phyloP scores from a whole-genome alignment of 768 basidiomycete species.

The Brasilioporus rufonigricans region DNA sequence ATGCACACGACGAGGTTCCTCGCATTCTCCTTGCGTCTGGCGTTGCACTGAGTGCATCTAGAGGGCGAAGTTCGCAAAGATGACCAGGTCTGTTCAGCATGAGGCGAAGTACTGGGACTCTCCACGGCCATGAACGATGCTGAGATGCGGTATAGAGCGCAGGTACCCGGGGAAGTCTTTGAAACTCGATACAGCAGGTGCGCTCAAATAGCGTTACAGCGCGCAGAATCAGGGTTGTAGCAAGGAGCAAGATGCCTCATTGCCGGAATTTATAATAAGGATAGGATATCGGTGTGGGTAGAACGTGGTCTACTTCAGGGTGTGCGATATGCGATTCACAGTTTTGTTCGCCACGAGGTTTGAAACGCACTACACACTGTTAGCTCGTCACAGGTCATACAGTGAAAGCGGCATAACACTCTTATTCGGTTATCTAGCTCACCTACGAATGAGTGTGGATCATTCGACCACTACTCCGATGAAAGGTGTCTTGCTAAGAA shows the following conservation, averaged over 20 bases:
- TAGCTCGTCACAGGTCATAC: not conserved
- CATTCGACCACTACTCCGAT: not conserved
- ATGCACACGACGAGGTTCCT: conserved; percentile 27
- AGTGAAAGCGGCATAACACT: not conserved
- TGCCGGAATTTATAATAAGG: not conserved
- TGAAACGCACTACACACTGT: not conserved
- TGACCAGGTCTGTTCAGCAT: not conserved
- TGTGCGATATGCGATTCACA: conserved; percentile 1
- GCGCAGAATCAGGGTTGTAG: not conserved
- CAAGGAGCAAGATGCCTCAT: not conserved
- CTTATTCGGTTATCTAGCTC: not conserved
- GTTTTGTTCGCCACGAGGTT: conserved; percentile 4
- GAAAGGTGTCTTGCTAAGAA: not conserved
- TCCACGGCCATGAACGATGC: not conserved
- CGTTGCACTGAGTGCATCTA: conserved; percentile 15
- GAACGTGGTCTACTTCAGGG: conserved; percentile 3
- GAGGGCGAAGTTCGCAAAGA: not conserved
- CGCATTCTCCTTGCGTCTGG: conserved; percentile 3
- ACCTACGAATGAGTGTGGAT: not conserved
- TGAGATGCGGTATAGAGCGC: not conserved
- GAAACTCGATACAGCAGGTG: not conserved
- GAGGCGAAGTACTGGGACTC: not conserved
- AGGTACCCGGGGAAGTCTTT: no score
- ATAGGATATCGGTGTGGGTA: not conserved
- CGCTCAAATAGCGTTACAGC: conserved; percentile 5